phyloP scores from a whole-genome alignment of 2,329 filamentous ascomycete genomes.

The Ophidiomyces ophidiicola region DNA sequence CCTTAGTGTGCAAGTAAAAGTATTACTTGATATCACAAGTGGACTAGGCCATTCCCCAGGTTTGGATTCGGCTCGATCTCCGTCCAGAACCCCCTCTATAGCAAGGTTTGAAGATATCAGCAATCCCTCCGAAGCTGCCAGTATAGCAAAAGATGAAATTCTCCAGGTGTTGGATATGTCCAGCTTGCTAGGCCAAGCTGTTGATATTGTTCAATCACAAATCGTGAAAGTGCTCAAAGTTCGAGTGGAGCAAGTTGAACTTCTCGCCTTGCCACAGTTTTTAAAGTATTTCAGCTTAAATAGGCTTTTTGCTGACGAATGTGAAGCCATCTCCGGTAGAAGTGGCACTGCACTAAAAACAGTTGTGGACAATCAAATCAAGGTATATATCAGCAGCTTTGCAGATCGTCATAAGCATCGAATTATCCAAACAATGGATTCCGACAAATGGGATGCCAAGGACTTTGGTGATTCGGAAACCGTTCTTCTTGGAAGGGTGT shows the following conservation, averaged over 20 bases:
- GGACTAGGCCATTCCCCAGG: conserved; percentile 10
- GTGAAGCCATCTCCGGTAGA: conserved; percentile 52
- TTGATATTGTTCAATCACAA: conserved; percentile 53
- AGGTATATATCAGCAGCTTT: conserved; percentile 47
- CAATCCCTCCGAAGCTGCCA: conserved; percentile 19
- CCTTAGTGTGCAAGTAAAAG: conserved; percentile 80
- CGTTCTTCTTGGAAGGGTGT: conserved; percentile 41
- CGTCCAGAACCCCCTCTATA: conserved; percentile 33
- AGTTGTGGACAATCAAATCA: conserved; percentile 51
- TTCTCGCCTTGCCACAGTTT: conserved; percentile 45
- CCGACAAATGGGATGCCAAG: conserved; percentile 52
- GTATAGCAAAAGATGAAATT: conserved; percentile 44
- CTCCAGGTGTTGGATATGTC: conserved; percentile 54
- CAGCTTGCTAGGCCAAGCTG: conserved; percentile 52
- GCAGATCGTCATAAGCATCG: conserved; percentile 46
- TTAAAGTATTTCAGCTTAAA: conserved; percentile 52
- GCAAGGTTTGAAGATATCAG: conserved; percentile 35
- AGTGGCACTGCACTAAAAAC: conserved; percentile 49
- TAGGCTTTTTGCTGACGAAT: conserved; percentile 53
- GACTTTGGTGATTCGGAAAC: conserved; percentile 47
- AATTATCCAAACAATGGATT: conserved; percentile 47
- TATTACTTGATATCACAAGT: conserved; percentile 87
- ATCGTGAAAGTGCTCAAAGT: conserved; percentile 54
- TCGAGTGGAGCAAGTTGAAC: conserved; percentile 47
- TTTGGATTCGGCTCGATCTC: conserved; percentile 27